Base-by-base conservation (phyloP, 2,329 filamentous ascomycete genomes). In the Calonectria pseudoreteaudii region DNA sequence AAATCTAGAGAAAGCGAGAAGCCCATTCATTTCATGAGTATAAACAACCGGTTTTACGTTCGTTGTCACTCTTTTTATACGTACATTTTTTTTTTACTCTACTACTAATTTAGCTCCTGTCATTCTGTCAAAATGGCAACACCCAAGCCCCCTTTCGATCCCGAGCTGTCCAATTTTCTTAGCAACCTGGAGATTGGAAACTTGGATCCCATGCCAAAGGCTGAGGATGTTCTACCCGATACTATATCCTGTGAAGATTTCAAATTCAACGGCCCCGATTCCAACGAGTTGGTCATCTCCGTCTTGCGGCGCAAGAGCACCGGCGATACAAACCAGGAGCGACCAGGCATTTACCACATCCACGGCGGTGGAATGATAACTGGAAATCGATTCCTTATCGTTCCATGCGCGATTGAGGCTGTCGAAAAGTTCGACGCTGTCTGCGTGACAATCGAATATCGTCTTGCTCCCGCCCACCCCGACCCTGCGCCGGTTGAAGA, bases 391-490 rank as follows among this genome's bases (percentile, higher is more conserved):
- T 58, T 58, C 20, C 20, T 58, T 23, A n/a, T 10, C 18, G 5
- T 58, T 9, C 2, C 20, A 7, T 58, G 53, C 31, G 7, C 20
- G 2, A 9, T 36, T 4, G 26, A 58, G 31, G 30, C n/a, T 1
- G 53, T 36, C 13, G 53, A 58, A 36, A 58, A 58, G 31, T 26
- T 58, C 9, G 31, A 58, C n/a, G 20, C 31, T 13, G 31, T 58
- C 23, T 58, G 53, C 5, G 53, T 36, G 11, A 36, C 53, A 31
- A 58, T 58, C 20, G 53, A 58, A 30, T 77, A 77, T 23, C 56
- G 76, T 8, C 47, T 73, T 3, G 76, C 76, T 1, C 76, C 76
- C 0, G 76, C 76, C 14, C 9, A 77, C 41, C 72, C 74, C 5
- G 72, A 72, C 6, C 72, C 76, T 3, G 49, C 69, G 2, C 68